Evolutionary conservation across 2,329 filamentous ascomycete genomes (phyloP).

Genomic region (Alternaria triticina): DNA sequence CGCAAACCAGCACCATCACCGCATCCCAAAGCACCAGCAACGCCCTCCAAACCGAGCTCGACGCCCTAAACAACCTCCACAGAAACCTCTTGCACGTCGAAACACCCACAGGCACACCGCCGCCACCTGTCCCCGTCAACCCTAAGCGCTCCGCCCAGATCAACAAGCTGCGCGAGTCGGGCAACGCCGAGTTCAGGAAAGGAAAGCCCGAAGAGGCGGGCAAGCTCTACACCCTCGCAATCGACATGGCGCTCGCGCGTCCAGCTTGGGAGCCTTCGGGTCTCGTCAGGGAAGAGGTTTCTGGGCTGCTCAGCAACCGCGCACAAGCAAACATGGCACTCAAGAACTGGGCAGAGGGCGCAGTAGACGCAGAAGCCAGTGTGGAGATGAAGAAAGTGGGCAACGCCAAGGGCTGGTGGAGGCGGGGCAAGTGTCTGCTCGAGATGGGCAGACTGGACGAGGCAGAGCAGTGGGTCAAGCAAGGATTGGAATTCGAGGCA

Average conservation of each 20-base stretch:
- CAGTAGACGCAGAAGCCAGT: conserved; percentile 86
- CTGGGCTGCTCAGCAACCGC: conserved; percentile 80
- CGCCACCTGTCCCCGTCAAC: conserved; percentile 88
- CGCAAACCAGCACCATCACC: conserved; percentile 77
- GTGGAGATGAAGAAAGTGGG: conserved; percentile 85
- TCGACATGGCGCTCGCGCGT: conserved; percentile 84
- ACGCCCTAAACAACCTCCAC: conserved; percentile 80
- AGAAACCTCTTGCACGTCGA: conserved; percentile 71
- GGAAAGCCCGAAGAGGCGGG: conserved; percentile 75
- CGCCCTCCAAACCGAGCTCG: conserved; percentile 59
- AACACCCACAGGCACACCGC: conserved; percentile 70
- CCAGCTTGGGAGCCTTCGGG: conserved; percentile 88
- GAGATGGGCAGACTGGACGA: conserved; percentile 92
- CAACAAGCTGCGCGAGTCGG: conserved; percentile 86
- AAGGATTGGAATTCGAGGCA: conserved; percentile 83
- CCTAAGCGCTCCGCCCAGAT: conserved; percentile 89
- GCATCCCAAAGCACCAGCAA: conserved; percentile 48
- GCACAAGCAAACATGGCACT: conserved; percentile 88
- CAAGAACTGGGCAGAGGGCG: conserved; percentile 81
- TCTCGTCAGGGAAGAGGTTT: conserved; percentile 83
- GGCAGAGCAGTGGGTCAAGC: conserved; percentile 77
- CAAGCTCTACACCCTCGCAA: conserved; percentile 81
- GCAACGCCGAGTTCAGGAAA: conserved; percentile 84
- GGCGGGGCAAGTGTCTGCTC: conserved; percentile 79
- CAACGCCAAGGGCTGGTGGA: conserved; percentile 95